Evolutionary conservation across 768 basidiomycete species (phyloP), one percentile per base, ranked within the genome.

Genomic region (Hydnum rufescens): DNA sequence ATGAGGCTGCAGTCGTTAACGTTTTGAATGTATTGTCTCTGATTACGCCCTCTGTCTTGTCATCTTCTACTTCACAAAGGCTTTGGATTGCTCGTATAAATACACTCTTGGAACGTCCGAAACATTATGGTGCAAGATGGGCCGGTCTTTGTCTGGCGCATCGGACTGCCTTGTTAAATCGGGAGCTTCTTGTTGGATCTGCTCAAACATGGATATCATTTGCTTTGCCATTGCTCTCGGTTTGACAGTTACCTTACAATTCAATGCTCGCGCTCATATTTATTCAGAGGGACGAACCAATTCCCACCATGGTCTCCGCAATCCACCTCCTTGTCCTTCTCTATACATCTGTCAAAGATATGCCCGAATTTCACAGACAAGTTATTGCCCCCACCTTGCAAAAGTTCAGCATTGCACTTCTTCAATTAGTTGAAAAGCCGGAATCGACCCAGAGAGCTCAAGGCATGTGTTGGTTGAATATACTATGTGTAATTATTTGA

Each of bases 351-450:
- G 75, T 78, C 2, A 65, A 66, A 23, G 74, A 76, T 61, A 67
- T 74, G n/a, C 68, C 77, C 29, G 86, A 88, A 63, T 88, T 86
- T 63, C 82, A 87, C 61, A 70, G 87, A 60, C 85, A 88, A 63
- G 68, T 86, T 3, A 74, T 74, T 32, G 68, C 71, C 3, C 85
- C 87, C 2, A 77, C 77, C 58, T 70, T 86, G 25, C 71, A 78
- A 18, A 88, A 85, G 65, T 77, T 81, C 62, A 76, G 76, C 26
- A 58, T 67, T 39, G 73, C 74, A 2, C 65, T 87, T 31, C 63
- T 82, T 29, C 62, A 67, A 3, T 62, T 84, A 23, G 71, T 70
- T 3, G 77, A 74, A 71, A 55, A 67, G 68, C 44, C 51, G 55
- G 3, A 73, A 77, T 55, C 57, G 59, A 25, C 76, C 78, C 47